Conservation (phyloP, 345 rosid species). For the Hypericum perforatum region DNA sequence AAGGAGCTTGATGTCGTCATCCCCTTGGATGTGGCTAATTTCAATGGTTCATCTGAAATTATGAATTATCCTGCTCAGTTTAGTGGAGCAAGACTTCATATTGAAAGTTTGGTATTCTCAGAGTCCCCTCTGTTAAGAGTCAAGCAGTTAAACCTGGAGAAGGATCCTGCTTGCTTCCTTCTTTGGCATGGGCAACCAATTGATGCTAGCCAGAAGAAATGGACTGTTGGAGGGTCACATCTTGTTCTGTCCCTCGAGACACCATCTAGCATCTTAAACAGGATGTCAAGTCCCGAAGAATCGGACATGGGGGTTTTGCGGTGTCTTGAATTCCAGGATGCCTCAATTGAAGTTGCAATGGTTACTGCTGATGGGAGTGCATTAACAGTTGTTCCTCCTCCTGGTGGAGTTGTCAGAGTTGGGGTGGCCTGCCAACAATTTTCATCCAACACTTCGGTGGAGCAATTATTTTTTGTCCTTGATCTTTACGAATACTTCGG, state of each 20-base stretch:
- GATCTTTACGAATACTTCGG: slow-evolving; percentile 80
- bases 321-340: slow-evolving; percentile 74
- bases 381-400: slow-evolving; percentile 77
- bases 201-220: slow-evolving; percentile 96
- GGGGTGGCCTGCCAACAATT: slow-evolving; percentile 82
- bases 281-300: slow-evolving; percentile 22
- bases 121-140: slow-evolving; percentile 79
- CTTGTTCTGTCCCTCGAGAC: slow-evolving; percentile 78
- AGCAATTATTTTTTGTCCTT: slow-evolving; percentile 85
- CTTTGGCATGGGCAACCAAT: slow-evolving; percentile 85
- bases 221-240: slow-evolving; percentile 56
- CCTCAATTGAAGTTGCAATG: slow-evolving; percentile 72
- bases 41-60: slow-evolving; percentile 22
- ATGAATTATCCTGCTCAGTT: slow-evolving; percentile 35
- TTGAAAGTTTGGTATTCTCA: slow-evolving; percentile 60
- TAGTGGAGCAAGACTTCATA: slow-evolving; percentile 84
- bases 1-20: slow-evolving; percentile 69
- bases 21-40: slow-evolving; percentile 51
- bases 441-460: slow-evolving; percentile 85
- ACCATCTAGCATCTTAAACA: slow-evolving; percentile 23
- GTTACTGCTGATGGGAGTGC: slow-evolving; percentile 83
- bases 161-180: slow-evolving; percentile 94
- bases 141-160: slow-evolving; percentile 68
- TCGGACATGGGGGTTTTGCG: slow-evolving; percentile 52
- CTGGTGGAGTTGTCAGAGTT: slow-evolving; percentile 82